Evolutionary conservation across 345 rosid species (phyloP), one percentile per base, ranked within the genome.

Genomic region (Microthlaspi erraticum): DNA sequence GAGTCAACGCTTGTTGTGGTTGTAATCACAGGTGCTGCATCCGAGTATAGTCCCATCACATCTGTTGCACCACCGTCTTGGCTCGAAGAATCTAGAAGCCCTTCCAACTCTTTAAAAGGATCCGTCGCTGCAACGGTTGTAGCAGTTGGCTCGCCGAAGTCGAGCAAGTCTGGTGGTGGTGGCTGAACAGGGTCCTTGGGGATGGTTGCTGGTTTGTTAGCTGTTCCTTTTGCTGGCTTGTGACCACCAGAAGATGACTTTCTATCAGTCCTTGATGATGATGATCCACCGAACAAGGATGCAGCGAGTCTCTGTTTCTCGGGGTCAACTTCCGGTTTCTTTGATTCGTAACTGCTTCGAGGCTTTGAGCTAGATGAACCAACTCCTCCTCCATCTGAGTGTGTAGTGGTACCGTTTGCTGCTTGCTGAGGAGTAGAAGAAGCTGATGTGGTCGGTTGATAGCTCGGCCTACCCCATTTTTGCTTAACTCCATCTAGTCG

Each of bases 281-380:
- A 82, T 55, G 91, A 78, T 70, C 92, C 84, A 49, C 99, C 98
- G 72, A 94, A 94, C 62, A 94, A 71, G 38, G 99, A 91, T 49
- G 98, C 99, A 59, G 97, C 99, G n/a, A 94, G 98, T 83, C 86
- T 91, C 87, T 94, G 93, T 80, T 89, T 94, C 78, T 91, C 98
- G 12, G 86, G 82, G 58, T 90, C 78, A 19, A 89, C 71, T 77
- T 91, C 97, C 1, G 87, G 80, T 77, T 81, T 89, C 85, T 76
- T 88, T 56, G 88, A 77, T 70, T 87, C 89, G 23, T 83, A 80
- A 42, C 70, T 72, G 75, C 83, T 88, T 56, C 71, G 82, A 23
- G 82, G 76, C 75, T 77, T 86, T 34, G 90, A 68, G 44, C 72
- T 82, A 72, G 70, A 69, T 32, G 90, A 58, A 63, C 79, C 78